Percentiles rank a stretch among this genome's conserved stretches.
Evolutionary conservation across 2,329 filamentous ascomycete genomes (phyloP).

Genomic region (Diaporthe vaccinii): DNA sequence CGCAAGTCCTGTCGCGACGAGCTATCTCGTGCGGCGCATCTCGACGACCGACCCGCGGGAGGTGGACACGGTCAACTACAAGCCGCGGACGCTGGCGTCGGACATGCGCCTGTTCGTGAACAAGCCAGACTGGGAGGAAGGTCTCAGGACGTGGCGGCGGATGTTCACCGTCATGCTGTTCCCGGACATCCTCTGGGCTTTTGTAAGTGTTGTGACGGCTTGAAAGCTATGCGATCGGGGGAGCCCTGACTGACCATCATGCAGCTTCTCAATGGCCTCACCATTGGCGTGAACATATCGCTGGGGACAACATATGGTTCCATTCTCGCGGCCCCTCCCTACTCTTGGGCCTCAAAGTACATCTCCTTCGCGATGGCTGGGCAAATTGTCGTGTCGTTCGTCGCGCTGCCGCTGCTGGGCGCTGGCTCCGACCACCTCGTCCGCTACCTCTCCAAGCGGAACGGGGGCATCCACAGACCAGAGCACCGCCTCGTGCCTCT

Average conservation of each 20-base stretch:
- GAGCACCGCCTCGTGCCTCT: constrained; percentile 54
- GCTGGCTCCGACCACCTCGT: constrained; percentile 54
- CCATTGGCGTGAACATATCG: constrained; percentile 55
- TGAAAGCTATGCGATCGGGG: too few relatives aligned
- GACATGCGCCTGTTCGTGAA: constrained; percentile 38
- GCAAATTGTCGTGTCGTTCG: constrained; percentile 48
- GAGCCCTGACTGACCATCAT: not conserved
- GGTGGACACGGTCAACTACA: constrained; percentile 34
- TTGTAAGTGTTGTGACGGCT: not conserved
- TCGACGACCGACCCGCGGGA: constrained; percentile 23
- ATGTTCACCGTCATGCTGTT: constrained; percentile 33
- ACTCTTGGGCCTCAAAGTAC: constrained; percentile 53
- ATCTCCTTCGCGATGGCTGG: constrained; percentile 55
- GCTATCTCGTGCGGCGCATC: constrained; percentile 10
- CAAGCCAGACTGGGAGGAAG: constrained; percentile 37
- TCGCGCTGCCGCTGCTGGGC: constrained; percentile 55
- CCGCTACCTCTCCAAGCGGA: constrained; percentile 52
- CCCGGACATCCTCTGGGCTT: constrained; percentile 8
- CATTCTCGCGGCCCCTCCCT: constrained; percentile 52
- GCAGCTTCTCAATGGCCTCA: constrained; percentile 33
- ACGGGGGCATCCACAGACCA: constrained; percentile 56
- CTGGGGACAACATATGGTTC: constrained; percentile 56
- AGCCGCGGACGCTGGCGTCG: constrained; percentile 33
- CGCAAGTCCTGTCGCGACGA: not conserved
- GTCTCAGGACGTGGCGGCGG: constrained; percentile 22